Percentiles rank a stretch among this genome's conserved stretches.
Conservation (phyloP, 2,329 filamentous ascomycete species). For the Fusarium sp. region DNA sequence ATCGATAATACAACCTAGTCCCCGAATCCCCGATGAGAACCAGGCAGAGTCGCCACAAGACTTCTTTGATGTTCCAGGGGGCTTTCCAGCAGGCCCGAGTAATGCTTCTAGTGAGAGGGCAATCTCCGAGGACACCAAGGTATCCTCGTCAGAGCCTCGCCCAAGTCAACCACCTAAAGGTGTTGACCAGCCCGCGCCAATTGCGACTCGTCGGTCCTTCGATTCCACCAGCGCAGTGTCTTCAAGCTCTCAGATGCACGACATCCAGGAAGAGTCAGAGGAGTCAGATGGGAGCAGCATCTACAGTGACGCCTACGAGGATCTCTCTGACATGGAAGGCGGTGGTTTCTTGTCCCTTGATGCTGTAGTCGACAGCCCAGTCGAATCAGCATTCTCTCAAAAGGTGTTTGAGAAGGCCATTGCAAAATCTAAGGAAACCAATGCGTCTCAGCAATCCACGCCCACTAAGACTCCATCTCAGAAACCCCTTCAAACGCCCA, state of each 20-base stretch:
- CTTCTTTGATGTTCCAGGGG: constrained; percentile 67
- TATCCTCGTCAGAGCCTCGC: neutral
- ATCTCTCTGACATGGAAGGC: constrained; percentile 72
- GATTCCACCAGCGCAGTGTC: constrained; percentile 31
- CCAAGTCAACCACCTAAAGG: neutral
- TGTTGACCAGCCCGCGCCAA: neutral
- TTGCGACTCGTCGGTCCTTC: constrained; percentile 28
- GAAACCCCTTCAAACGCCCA: constrained; percentile 32
- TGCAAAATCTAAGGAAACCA: constrained; percentile 33
- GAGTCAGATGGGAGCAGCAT: constrained; percentile 66
- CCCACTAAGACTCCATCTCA: neutral
- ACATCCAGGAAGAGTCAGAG: constrained; percentile 56
- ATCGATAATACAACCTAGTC: constrained; percentile 59
- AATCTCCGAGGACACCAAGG: constrained; percentile 10
- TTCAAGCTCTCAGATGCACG: constrained; percentile 47
- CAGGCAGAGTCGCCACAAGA: constrained; percentile 45
- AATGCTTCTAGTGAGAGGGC: constrained; percentile 3
- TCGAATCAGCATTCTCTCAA: constrained; percentile 34
- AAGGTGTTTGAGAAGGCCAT: constrained; percentile 44
- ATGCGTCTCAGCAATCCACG: constrained; percentile 1
- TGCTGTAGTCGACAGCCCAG: constrained; percentile 74
- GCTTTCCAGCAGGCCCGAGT: constrained; percentile 62
- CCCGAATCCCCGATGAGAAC: constrained; percentile 43
- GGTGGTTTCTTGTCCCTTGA: constrained; percentile 79
- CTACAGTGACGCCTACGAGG: constrained; percentile 83